A percentile compares a stretch with the other conserved stretches of the same genome.
phyloP scores from a whole-genome alignment of 345 rosid species.

The Dipteronia dyeriana region DNA sequence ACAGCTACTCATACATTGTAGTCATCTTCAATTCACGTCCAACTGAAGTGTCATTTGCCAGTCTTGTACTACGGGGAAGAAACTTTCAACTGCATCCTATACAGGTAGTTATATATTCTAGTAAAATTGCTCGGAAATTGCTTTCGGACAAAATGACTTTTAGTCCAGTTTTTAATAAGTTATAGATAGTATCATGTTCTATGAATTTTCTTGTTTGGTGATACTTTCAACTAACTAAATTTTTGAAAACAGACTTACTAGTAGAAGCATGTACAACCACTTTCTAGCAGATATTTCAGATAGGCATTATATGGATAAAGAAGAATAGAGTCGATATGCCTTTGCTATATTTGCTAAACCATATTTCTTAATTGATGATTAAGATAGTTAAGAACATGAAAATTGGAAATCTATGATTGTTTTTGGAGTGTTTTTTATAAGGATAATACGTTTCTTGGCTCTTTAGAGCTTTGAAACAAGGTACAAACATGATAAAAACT shows the following conservation, averaged over 20 bases:
- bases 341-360: background rate
- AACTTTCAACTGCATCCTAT: conserved; percentile 70
- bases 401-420: background rate
- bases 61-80: conserved; percentile 46
- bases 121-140: background rate
- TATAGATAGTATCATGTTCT: background rate
- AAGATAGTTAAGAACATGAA: background rate
- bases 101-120: conserved; percentile 51
- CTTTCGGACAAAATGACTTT: background rate
- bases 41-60: conserved; percentile 49
- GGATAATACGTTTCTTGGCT: too few relatives aligned
- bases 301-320: background rate
- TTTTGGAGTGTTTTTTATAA: too few relatives aligned
- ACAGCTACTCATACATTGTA: conserved; percentile 68
- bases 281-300: background rate
- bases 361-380: background rate
- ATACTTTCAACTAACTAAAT: background rate
- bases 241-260: background rate
- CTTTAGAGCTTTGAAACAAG: too few relatives aligned
- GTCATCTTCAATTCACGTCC: conserved; percentile 75
- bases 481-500: too few relatives aligned
- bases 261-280: background rate
- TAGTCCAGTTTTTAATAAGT: background rate
- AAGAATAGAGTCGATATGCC: background rate
- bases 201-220: background rate